Evolutionary conservation across 208 protist species (phyloP).

Genomic region (Trypanosoma rangeli): DNA sequence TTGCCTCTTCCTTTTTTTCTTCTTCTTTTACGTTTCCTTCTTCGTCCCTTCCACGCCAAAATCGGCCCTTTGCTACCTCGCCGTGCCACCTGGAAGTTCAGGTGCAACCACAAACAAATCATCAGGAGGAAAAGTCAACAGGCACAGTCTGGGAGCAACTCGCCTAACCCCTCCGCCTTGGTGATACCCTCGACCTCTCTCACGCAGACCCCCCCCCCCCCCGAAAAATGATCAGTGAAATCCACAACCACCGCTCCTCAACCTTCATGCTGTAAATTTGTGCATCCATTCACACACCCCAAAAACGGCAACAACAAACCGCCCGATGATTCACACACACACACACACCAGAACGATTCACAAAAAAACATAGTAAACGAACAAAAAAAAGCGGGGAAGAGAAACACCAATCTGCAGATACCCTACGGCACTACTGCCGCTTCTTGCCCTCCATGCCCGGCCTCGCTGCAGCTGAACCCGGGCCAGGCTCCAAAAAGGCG

Average conservation of each 20-base stretch:
- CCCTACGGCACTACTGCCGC: slow-evolving; percentile 21
- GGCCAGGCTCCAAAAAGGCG: slow-evolving; percentile 41
- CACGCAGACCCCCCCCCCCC: too few species aligned
- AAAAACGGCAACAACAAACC: too few species aligned
- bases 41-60: not conserved
- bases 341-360: not conserved
- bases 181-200: too few species aligned
- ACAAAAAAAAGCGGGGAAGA: not conserved
- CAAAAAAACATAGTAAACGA: not conserved
- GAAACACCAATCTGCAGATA: slow-evolving; percentile 2
- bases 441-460: slow-evolving; percentile 37
- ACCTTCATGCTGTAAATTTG: too few species aligned
- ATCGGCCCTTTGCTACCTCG: not conserved
- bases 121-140: too few species aligned
- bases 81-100: too few species aligned
- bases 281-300: too few species aligned
- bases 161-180: too few species aligned
- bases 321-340: not conserved
- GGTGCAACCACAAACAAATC: too few species aligned
- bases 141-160: too few species aligned
- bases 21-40: slow-evolving; percentile 6
- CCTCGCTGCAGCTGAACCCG: not conserved
- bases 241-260: too few species aligned
- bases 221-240: too few species aligned
- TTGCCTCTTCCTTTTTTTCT: slow-evolving; percentile 5